Base-by-base conservation (phyloP, 2,329 filamentous ascomycete genomes). In the Ophiostoma australiae region DNA sequence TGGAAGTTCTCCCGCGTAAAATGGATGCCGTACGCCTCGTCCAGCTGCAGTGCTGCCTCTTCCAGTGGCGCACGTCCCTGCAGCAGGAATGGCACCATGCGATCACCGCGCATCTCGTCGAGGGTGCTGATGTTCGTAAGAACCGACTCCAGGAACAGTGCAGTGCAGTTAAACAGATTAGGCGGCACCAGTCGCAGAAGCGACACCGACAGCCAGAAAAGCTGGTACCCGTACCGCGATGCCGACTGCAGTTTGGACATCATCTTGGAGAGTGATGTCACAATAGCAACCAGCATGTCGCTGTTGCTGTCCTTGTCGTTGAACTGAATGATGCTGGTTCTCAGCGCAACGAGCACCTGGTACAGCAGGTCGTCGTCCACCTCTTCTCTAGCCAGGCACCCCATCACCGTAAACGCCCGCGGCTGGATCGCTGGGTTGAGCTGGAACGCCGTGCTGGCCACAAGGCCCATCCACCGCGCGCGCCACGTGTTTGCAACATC, bases 371-470 rank as follows among this genome's bases (percentile, higher is more conserved):
- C 89, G 74, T 91, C 89, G 70, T 91, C 89, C 1, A 91, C 89
- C 76, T 91, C 89, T 76, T 91, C 89, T n/a, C 88, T 83, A 33
- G 89, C 89, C 11, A 91, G 79, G 74, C 88, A 91, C 17, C 89
- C 89, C 89, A 91, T 90, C 58, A 91, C 89, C 1, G 88, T 85
- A 75, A 91, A 91, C 1, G 89, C 89, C 27, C 87, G 82, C 6
- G 89, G 88, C 74, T 91, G 89, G 71, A 91, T 89, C 1, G 89
- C 88, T 10, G 89, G 89, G 76, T 91, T 91, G 76, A 89, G 90
- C 76, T 91, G 89, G 77, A 91, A 91, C 0, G 89, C 89, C 11
- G 89, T 91, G 76, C 89, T 91, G 20, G 89, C 88, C 55, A 91
- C 88, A 31, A 91, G 80, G 75, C 88, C 90, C 89, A 91, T 91